Base-by-base conservation (phyloP, 2,329 filamentous ascomycete species). In the Metarhizium humberi region DNA sequence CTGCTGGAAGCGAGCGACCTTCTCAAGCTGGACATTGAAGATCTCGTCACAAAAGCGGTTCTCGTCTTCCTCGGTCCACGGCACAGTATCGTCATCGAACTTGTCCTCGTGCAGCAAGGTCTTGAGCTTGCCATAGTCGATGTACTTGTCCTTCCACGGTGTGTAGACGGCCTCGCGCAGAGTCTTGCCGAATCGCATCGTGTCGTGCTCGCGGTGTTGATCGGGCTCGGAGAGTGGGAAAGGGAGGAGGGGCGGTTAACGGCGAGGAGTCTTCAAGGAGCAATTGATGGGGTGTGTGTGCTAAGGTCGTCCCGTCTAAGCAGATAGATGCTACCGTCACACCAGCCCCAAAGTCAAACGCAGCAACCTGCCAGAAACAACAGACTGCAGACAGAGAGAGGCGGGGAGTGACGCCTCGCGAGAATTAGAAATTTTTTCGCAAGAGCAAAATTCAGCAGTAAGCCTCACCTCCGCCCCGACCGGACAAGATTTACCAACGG, bases 71-170 rank as follows among this genome's bases (percentile, higher is more conserved):
- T 95, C 91, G 30, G 92, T 96, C 94, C 94, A 99, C 45, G 82
- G 76, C 52, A 76, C 77, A 53, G 82, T 78, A 25, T 87, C 85
- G 51, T 84, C 78, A 30, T 79, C 78, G 57, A 71, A 70, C 58
- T 71, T 75, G 68, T 90, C 84, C 70, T 97, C 94, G 60, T 90
- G 87, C 58, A 99, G 77, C 57, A 99, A 80, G 66, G 80, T 79
- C 79, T 97, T 97, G 61, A 99, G 85, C 79, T 92, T 96, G 64
- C 81, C 76, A 73, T 99, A 99, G 76, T 97, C 92, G 68, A 99
- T 90, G 77, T 99, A 97, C 67, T 95, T 82, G 69, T 87, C 88
- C 71, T 87, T 88, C 92, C 92, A 99, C 67, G 91, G 90, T 63
- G 81, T 74, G 71, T 97, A 94, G 64, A 89, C 78, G 57, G 89